Evolutionary conservation across 1,284 basidiomycete genomes (phyloP), one percentile per base, ranked within the genome.

Genomic region (Cystobasidium slooffiae): DNA sequence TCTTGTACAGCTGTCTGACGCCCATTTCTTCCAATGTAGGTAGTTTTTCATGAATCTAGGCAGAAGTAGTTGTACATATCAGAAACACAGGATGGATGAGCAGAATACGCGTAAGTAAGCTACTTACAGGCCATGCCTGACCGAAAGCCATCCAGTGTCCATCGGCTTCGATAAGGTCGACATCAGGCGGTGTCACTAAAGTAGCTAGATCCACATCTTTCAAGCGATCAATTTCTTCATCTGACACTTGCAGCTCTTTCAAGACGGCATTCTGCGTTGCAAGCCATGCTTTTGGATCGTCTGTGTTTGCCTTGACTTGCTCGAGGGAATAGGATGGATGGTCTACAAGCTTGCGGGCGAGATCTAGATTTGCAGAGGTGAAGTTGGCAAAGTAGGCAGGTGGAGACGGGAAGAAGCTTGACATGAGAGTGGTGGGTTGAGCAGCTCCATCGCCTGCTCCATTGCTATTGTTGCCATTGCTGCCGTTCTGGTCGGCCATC

Each of bases 111-210:
- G n/a, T n/a, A n/a, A n/a, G n/a, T n/a, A n/a, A n/a, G n/a, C n/a
- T n/a, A 39, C 78, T 68, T 18, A 82, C 76, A 8, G 80, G 79
- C 78, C 79, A 82, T 14, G 76, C 76, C 43, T 81, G 78, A 18
- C 80, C 81, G 76, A 81, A 82, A 12, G 78, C 78, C 39, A 64
- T 72, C 77, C 81, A 82, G 20, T 74, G 75, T 14, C 82, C 81
- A 20, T 79, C 77, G 61, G 80, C 77, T 14, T 80, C 72, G 31
- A 82, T 77, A 78, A 80, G 80, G 46, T 81, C 81, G 10, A 78
- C 75, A 16, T 81, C 76, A 1, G 82, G 82, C 63, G 77, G 79
- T 56, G 80, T 79, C 1, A 82, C 62, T 22, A 80, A 78, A 9
- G 53, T 53, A 14, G 52, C 64, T 41, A 80, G 51, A 53, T 78